phyloP scores from a whole-genome alignment of 1,139 yeast species.

The Taiozyma sp. region DNA sequence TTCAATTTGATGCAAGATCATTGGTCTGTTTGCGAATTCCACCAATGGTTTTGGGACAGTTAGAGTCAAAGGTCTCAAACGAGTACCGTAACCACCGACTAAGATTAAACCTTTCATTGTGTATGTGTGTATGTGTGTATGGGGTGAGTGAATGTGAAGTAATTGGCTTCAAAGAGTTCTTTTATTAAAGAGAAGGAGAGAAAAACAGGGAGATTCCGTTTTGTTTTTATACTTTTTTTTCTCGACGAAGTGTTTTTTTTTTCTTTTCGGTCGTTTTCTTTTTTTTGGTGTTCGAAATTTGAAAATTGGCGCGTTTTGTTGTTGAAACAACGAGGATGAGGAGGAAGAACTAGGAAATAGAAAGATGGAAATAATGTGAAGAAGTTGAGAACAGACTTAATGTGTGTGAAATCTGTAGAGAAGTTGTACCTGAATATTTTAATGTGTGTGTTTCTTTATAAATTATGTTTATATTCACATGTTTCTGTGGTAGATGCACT shows the following conservation, averaged over 20 bases:
- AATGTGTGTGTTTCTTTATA: slow-evolving; percentile 23
- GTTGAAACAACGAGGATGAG: too few species aligned
- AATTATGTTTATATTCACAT: too few species aligned
- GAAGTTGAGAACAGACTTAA: too few species aligned
- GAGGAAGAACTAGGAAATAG: too few species aligned
- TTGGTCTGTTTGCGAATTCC: slow-evolving; percentile 97
- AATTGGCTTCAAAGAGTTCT: neutral
- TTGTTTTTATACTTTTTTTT: neutral
- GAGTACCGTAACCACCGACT: slow-evolving; percentile 99
- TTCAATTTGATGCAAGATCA: slow-evolving; percentile 96
- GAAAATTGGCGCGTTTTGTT: too few species aligned
- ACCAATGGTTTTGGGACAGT: slow-evolving; percentile 98
- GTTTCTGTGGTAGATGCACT: too few species aligned
- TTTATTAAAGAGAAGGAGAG: slow-evolving; percentile 27
- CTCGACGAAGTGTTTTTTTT: neutral
- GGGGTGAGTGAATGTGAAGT: neutral
- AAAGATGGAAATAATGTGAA: too few species aligned
- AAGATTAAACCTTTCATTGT: slow-evolving; percentile 95
- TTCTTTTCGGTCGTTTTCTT: neutral
- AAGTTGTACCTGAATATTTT: too few species aligned
- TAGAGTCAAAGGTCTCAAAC: slow-evolving; percentile 97
- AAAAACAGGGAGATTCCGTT: neutral
- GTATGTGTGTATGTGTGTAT: slow-evolving; percentile 1
- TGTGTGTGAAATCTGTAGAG: too few species aligned
- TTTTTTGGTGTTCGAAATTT: slow-evolving; percentile 39